phyloP scores from a whole-genome alignment of 1,284 basidiomycete genomes.

The Leccinum ponderosum region DNA sequence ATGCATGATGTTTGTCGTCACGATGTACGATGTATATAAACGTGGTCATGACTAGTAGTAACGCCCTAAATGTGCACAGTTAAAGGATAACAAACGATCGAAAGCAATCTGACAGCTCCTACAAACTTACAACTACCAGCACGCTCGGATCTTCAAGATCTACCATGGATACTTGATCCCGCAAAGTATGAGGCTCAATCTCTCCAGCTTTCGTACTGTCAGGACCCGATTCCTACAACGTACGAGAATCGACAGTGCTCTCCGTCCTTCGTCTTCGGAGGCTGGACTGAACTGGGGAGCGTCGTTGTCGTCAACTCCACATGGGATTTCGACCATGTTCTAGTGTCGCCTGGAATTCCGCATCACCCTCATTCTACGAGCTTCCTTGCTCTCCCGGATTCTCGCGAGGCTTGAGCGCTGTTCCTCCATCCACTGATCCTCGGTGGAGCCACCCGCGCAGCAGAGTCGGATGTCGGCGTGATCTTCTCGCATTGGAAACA shows the following conservation, averaged over 20 bases:
- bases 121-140: constrained; percentile 17
- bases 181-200: constrained; percentile 25
- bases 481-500: constrained; percentile 26
- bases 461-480: constrained; percentile 3
- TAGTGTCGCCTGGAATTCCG: not conserved
- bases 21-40: no score
- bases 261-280: constrained; percentile 24
- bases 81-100: constrained; percentile 12
- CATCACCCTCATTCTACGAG: constrained; percentile 4
- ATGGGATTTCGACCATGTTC: no score
- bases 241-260: constrained; percentile 21
- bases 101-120: constrained; percentile 1
- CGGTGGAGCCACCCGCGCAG: constrained; percentile 16
- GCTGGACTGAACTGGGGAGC: not conserved
- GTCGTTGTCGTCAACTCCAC: constrained; percentile 1
- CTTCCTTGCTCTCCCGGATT: constrained; percentile 19
- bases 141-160: constrained; percentile 30
- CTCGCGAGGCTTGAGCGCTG: no score
- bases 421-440: constrained; percentile 46
- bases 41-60: no score
- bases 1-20: no score
- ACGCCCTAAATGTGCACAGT: not conserved
- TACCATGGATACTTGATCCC: constrained; percentile 27
- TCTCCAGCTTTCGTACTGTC: constrained; percentile 28
- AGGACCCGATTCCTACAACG: constrained; percentile 24